phyloP scores from a whole-genome alignment of 2,329 filamentous ascomycete species.

The Clonostachys rhizophaga region DNA sequence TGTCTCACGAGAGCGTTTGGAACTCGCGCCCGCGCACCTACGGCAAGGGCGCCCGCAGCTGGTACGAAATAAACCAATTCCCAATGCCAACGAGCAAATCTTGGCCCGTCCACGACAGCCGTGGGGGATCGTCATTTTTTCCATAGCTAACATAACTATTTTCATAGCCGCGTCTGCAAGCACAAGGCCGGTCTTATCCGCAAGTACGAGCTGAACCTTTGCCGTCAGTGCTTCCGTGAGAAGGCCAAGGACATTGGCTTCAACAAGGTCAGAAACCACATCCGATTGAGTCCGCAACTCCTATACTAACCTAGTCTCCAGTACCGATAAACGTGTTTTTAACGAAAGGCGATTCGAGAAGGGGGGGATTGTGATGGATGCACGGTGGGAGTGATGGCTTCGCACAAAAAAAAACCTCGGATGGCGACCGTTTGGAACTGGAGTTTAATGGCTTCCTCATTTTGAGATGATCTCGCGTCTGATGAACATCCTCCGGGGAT shows the following conservation, averaged over 20 bases:
- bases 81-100: background rate
- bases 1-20: slow-evolving; percentile 92
- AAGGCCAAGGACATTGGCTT: slow-evolving; percentile 70
- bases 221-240: slow-evolving; percentile 76
- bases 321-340: slow-evolving; percentile 15
- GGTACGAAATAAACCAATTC: slow-evolving; percentile 56
- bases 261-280: slow-evolving; percentile 54
- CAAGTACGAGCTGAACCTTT: slow-evolving; percentile 96
- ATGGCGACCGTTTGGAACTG: slow-evolving; percentile 38
- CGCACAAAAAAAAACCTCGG: slow-evolving; percentile 17
- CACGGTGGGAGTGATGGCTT: slow-evolving; percentile 7
- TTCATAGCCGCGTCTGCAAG: slow-evolving; percentile 64
- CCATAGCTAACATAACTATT: slow-evolving; percentile 18
- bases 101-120: background rate
- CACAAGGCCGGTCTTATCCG: slow-evolving; percentile 99
- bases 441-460: slow-evolving; percentile 40
- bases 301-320: slow-evolving; percentile 2
- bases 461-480: slow-evolving; percentile 35
- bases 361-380: slow-evolving; percentile 3
- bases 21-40: slow-evolving; percentile 96
- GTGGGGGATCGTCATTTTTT: background rate
- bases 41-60: slow-evolving; percentile 92
- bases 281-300: background rate
- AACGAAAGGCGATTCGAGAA: slow-evolving; percentile 2
- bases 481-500: slow-evolving; percentile 34